phyloP scores from a whole-genome alignment of 2,329 filamentous ascomycete genomes.

The Paecilomyces fulvus region DNA sequence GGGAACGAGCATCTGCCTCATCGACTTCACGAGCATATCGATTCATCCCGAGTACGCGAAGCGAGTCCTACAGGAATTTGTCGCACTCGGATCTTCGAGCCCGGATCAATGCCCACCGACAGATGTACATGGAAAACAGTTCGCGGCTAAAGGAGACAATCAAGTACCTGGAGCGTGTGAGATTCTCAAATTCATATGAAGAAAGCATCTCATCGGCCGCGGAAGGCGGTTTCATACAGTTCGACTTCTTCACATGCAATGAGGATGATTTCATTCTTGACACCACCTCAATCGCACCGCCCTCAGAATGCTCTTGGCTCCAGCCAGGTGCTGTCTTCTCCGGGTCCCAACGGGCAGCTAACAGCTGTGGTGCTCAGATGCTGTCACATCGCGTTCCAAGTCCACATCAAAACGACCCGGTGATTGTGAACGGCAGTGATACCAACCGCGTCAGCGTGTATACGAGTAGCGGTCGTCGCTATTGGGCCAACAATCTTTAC shows the following conservation, averaged over 20 bases:
- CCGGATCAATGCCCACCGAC: constrained; percentile 28
- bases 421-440: constrained; percentile 28
- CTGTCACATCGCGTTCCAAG: constrained; percentile 21
- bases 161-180: constrained; percentile 52
- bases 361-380: constrained; percentile 17
- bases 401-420: constrained; percentile 21
- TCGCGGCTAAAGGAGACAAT: constrained; percentile 49
- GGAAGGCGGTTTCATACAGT: constrained; percentile 44
- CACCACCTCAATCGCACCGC: constrained; percentile 41
- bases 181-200: constrained; percentile 44
- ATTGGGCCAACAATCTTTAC: constrained; percentile 22
- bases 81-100: constrained; percentile 28
- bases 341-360: constrained; percentile 52
- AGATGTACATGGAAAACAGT: constrained; percentile 25
- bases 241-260: constrained; percentile 46
- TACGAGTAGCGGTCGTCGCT: constrained; percentile 28
- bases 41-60: constrained; percentile 21
- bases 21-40: constrained; percentile 7
- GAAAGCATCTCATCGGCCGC: constrained; percentile 47
- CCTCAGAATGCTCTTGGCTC: constrained; percentile 52
- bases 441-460: constrained; percentile 26
- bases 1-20: constrained; percentile 5
- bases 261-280: constrained; percentile 52
- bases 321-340: constrained; percentile 52
- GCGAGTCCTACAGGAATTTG: constrained; percentile 18